Evolutionary conservation across 176 grass and related monocot species (phyloP), one percentile per base, ranked within the genome.

Genomic region (Carex myosuroides): DNA sequence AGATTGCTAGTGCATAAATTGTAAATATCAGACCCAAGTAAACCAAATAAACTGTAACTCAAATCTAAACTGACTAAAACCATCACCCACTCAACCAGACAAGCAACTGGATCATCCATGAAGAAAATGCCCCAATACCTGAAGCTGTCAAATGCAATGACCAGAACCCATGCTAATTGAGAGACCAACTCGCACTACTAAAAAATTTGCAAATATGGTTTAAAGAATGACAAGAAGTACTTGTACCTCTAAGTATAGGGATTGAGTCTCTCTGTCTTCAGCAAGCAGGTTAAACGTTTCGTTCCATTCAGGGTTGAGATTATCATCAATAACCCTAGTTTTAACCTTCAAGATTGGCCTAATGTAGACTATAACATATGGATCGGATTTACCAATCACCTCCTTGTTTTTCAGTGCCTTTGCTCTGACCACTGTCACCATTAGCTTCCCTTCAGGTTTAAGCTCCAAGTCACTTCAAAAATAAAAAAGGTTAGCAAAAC

Each of bases 201-300:
- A 50, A 50, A 11, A 75, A 75, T 16, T 75, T 13, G 1, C 13
- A 54, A 53, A 75, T 50, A 30, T 75, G 11, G 8, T 75, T 53
- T 29, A 16, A 32, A 78, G 48, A 78, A 78, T 18, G 13, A 78
- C 11, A 33, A 78, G 50, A 71, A 71, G 68, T 8, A 46, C 39
- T 61, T 32, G 13, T 67, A 97, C 91, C 91, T 99, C 90, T 5
- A 99, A 88, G 52, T 88, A 84, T 20, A 99, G 41, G 86, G 30
- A 82, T 84, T 99, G 96, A 71, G 93, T 99, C 89, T 95, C 96
- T 93, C 92, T 95, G 78, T 95, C 93, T 72, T 99, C 93, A 21
- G 93, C 80, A 83, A 99, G 85, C 44, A 99, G 77, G 50, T 93
- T 71, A 60, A 99, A 95, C 12, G 93, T 90, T 88, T 95, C 96